A percentile compares a stretch with the other conserved stretches of the same genome.
These are phyloP conservation scores for Cladophialophora yegresii DNA, from an alignment of 2,329 filamentous ascomycete genomes.

Conservation along the genomic window DNA sequence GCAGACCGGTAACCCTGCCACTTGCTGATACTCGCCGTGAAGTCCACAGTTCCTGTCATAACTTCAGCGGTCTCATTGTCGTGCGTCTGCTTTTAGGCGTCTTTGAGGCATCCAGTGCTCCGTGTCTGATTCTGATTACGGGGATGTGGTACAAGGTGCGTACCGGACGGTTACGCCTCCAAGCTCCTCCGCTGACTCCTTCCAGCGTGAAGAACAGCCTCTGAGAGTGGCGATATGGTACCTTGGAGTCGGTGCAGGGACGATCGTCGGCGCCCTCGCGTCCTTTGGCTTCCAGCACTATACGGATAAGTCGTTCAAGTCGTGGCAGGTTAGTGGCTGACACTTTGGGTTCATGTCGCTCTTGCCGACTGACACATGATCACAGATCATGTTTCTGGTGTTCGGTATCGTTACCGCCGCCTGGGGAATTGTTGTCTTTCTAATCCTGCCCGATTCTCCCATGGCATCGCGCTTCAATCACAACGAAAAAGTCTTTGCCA, in stretches of 20 bases:
- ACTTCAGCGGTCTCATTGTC: slow-evolving; percentile 57
- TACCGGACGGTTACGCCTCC: not conserved
- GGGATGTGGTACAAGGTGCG: slow-evolving; percentile 56
- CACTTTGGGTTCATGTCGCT: too few relatives aligned
- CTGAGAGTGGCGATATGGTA: slow-evolving; percentile 65
- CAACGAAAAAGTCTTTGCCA: slow-evolving; percentile 28
- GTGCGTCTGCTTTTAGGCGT: slow-evolving; percentile 62
- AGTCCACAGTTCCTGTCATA: slow-evolving; percentile 47
- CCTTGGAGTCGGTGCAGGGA: slow-evolving; percentile 60
- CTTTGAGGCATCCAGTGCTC: slow-evolving; percentile 62
- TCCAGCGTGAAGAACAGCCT: slow-evolving; percentile 53
- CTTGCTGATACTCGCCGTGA: not conserved
- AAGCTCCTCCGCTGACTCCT: too few relatives aligned
- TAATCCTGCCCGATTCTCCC: slow-evolving; percentile 55
- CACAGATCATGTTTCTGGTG: slow-evolving; percentile 56
- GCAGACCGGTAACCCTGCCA: not conserved
- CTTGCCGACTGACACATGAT: slow-evolving; percentile 34
- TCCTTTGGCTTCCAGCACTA: slow-evolving; percentile 56
- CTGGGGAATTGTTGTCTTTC: slow-evolving; percentile 46
- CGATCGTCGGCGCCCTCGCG: slow-evolving; percentile 53
- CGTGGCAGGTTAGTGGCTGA: slow-evolving; percentile 28
- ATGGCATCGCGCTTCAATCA: slow-evolving; percentile 44
- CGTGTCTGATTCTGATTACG: slow-evolving; percentile 62
- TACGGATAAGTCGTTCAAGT: slow-evolving; percentile 10
- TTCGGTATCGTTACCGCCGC: slow-evolving; percentile 52